These are phyloP conservation scores for Phialophora macrospora DNA, from an alignment of 2,329 filamentous ascomycete species.

Conservation along the genomic window DNA sequence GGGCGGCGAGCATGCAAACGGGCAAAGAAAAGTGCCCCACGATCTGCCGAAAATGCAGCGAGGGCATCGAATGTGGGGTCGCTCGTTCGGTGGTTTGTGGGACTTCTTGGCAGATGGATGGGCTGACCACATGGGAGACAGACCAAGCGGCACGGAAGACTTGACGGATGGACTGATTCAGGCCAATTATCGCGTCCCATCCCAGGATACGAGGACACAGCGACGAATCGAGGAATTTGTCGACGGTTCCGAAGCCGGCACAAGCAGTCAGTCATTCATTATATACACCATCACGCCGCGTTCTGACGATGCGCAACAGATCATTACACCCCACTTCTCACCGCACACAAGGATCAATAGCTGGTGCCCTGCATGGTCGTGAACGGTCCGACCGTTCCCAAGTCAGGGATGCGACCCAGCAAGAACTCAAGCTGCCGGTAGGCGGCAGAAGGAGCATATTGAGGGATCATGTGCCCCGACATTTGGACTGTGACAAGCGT, in stretches of 20 bases:
- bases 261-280: conserved; percentile 2
- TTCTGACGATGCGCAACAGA: neutral
- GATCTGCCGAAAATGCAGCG: conserved; percentile 15
- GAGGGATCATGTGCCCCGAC: conserved; percentile 64
- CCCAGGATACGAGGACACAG: no score
- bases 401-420: conserved; percentile 67
- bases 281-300: conserved; percentile 1
- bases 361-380: conserved; percentile 37
- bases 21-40: conserved; percentile 16
- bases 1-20: no score
- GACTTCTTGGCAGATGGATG: conserved; percentile 8
- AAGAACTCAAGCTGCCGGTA: conserved; percentile 74
- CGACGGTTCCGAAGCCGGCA: neutral
- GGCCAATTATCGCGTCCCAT: neutral
- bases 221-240: neutral
- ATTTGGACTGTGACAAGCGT: conserved; percentile 70
- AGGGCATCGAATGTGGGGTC: conserved; percentile 21
- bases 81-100: neutral
- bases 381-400: conserved; percentile 45
- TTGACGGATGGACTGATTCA: neutral
- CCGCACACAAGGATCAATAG: conserved; percentile 19
- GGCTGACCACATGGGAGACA: no score
- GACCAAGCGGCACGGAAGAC: no score
- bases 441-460: conserved; percentile 48
- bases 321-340: neutral